Base-by-base conservation (phyloP, 1,139 yeast genomes). In the Wickerhamomyces sp. region DNA sequence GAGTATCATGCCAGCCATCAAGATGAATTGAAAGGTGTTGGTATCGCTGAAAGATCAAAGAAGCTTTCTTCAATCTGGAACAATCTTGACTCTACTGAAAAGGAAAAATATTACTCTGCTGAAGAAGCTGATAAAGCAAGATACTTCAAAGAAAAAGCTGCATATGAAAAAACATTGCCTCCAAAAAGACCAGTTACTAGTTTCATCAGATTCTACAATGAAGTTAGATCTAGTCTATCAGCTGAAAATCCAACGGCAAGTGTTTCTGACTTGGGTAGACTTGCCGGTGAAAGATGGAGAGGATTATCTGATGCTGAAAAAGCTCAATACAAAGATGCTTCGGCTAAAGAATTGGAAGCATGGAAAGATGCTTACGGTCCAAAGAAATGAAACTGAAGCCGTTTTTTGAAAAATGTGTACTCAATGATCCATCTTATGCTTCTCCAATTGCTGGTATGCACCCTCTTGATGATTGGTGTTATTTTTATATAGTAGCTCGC, bases 151-250 rank as follows among this genome's bases (percentile, higher is more conserved):
- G 57, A 52, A 27, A 50, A 50, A 40, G 51, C 48, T 3, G 44
- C 37, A 11, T 48, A 45, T n/a, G 46, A 42, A 18, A 42, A 39
- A 39, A 41, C 41, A 15, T 44, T 42, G 4, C 52, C 54, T 30
- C 63, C 64, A 47, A 62, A 62, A 54, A 61, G 58, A 53, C 67
- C 67, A 38, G 41, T 51, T 6, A 44, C 55, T 14, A 49, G 57
- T 6, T 64, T 54, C 42, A 34, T 62, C 29, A 36, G 51, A 23
- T 64, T 45, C 53, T 47, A 45, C 30, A 43, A 41, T 3, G 47
- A 47, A 6, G 41, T 49, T 18, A 60, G 64, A 53, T 26, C 35
- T 3, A n/a, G 42, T 10, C 34, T 56, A n/a, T 29, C 34, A 10
- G 37, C 42, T 4, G 41, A 51, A 18, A 46, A 58, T 49, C 67